Evolutionary conservation across 371 early-diverging fungal species (phyloP).

Genomic region (Homolaphlyctis polyrhiza): DNA sequence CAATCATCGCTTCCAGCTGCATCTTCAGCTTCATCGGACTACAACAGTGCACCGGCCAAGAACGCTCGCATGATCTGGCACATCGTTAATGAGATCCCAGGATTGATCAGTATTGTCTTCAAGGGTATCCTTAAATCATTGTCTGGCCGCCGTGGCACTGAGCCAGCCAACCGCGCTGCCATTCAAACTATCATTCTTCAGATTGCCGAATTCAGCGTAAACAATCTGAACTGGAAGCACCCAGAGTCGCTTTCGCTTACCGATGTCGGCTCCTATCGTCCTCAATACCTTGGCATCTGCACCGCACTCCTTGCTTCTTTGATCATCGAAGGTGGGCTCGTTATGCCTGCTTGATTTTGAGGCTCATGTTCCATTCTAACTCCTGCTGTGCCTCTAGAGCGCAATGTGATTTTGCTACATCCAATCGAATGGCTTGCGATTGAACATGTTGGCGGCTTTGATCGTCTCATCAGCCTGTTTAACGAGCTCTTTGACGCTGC

Average conservation of each 20-base stretch:
- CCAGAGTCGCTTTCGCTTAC: background rate
- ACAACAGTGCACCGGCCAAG: conserved; percentile 55
- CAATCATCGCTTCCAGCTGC: conserved; percentile 18
- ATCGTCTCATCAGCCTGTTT: background rate
- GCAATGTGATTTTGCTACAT: background rate
- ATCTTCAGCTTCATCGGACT: conserved; percentile 30
- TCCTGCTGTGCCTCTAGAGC: too few species aligned
- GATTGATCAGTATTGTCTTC: conserved; percentile 57
- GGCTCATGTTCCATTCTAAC: too few species aligned
- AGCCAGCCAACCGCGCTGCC: conserved; percentile 44
- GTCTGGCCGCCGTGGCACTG: conserved; percentile 55
- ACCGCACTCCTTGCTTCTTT: too few species aligned
- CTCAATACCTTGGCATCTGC: too few species aligned
- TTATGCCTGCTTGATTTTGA: too few species aligned
- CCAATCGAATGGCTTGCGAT: background rate
- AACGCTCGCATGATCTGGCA: conserved; percentile 65
- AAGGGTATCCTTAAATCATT: conserved; percentile 67
- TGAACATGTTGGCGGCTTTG: background rate
- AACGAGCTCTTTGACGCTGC: background rate
- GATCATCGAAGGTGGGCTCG: too few species aligned
- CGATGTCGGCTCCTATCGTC: too few species aligned
- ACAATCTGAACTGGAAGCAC: conserved; percentile 21
- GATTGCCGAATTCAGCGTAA: conserved; percentile 16
- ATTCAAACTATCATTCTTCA: conserved; percentile 33
- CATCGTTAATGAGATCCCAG: conserved; percentile 63